Conservation (phyloP, 192 early-diverging fungal species). For the Coemansia sp. region DNA sequence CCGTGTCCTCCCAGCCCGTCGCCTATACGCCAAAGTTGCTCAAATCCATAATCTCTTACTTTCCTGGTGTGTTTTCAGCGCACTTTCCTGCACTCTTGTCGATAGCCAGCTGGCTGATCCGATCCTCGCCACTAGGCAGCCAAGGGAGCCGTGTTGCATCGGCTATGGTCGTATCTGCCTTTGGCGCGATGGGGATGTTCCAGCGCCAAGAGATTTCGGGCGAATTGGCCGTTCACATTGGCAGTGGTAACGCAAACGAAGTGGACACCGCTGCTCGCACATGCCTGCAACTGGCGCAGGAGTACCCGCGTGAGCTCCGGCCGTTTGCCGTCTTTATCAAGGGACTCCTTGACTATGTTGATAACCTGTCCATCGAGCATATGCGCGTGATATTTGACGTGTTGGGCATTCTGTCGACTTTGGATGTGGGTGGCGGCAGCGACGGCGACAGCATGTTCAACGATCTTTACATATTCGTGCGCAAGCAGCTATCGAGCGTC, state of each 20-base stretch:
- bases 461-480: slow-evolving; percentile 73
- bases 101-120: slow-evolving; percentile 64
- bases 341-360: slow-evolving; percentile 73
- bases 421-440: slow-evolving; percentile 14
- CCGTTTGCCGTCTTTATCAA: slow-evolving; percentile 71
- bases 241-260: slow-evolving; percentile 67
- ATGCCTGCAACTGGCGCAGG: slow-evolving; percentile 58
- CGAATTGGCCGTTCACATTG: slow-evolving; percentile 78
- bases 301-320: slow-evolving; percentile 56
- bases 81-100: slow-evolving; percentile 58
- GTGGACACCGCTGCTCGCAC: slow-evolving; percentile 66
- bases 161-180: slow-evolving; percentile 28
- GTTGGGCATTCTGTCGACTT: slow-evolving; percentile 62
- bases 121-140: slow-evolving; percentile 49
- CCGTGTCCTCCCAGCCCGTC: slow-evolving; percentile 10
- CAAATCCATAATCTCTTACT: slow-evolving; percentile 16
- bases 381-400: slow-evolving; percentile 69
- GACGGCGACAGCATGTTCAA: slow-evolving; percentile 59
- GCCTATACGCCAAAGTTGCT: slow-evolving; percentile 33
- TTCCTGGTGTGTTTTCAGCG: slow-evolving; percentile 34
- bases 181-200: slow-evolving; percentile 59
- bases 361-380: slow-evolving; percentile 65
- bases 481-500: slow-evolving; percentile 78
- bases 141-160: slow-evolving; percentile 42
- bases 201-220: slow-evolving; percentile 80